phyloP scores from a whole-genome alignment of 192 early-diverging fungal species.

The Hyaloraphidium curvatum region DNA sequence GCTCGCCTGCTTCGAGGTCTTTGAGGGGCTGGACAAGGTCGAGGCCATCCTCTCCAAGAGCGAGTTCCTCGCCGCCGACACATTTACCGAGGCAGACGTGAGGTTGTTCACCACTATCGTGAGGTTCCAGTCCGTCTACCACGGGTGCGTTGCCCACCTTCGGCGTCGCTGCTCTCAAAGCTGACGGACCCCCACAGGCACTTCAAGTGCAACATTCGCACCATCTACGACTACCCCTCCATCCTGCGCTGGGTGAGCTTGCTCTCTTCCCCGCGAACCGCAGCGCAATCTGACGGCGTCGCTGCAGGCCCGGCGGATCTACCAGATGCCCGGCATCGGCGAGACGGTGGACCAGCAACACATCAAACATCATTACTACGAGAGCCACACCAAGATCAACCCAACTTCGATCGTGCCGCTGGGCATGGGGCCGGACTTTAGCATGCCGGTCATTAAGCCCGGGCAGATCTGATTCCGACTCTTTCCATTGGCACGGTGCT shows the following conservation, averaged over 20 bases:
- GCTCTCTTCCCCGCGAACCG: too few relatives aligned
- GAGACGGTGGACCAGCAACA: slow-evolving; percentile 88
- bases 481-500: too few relatives aligned
- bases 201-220: slow-evolving; percentile 80
- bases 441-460: neutral
- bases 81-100: slow-evolving; percentile 85
- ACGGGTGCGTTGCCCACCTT: too few relatives aligned
- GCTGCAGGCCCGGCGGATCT: slow-evolving; percentile 44
- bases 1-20: slow-evolving; percentile 45
- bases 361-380: slow-evolving; percentile 74
- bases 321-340: slow-evolving; percentile 43
- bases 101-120: slow-evolving; percentile 87
- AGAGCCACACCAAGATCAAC: slow-evolving; percentile 81
- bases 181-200: too few relatives aligned
- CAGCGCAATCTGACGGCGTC: too few relatives aligned
- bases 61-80: slow-evolving; percentile 39
- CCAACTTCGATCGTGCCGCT: slow-evolving; percentile 63
- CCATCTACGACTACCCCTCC: slow-evolving; percentile 76
- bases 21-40: slow-evolving; percentile 60
- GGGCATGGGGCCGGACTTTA: slow-evolving; percentile 34
- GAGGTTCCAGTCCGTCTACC: slow-evolving; percentile 1
- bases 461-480: too few relatives aligned
- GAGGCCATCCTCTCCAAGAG: slow-evolving; percentile 53
- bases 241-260: neutral
- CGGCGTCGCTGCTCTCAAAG: too few relatives aligned